Evolutionary conservation across 331 rosid species (phyloP), one percentile per base, ranked within the genome.

Genomic region (Stylosanthes scabra): DNA sequence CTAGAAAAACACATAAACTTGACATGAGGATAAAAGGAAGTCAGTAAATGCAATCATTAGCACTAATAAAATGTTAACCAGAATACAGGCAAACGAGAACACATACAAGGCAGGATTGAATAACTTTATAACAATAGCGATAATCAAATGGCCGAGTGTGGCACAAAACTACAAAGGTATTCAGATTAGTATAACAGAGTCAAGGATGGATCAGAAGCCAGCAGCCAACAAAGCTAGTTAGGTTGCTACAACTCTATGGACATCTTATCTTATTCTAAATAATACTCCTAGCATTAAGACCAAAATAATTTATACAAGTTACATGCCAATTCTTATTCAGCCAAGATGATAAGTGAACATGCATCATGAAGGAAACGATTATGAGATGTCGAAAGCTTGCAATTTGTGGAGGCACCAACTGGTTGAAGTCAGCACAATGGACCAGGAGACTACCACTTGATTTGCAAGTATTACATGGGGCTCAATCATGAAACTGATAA

Each of bases 151-250:
- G 60, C 41, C 37, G 6, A 40, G 40, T 11, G 15, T 56, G 51
- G 70, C 40, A 66, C 25, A 16, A 25, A 59, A 47, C 56, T 51
- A 63, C 40, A 74, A 65, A 59, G 15, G 71, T 66, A 40, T 74
- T 28, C 34, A 59, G n/a, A 58, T 7, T 50, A 13, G 51, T 15
- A 56, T 49, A 13, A 31, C 69, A 59, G 27, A 50, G 62, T 29
- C 76, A 59, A 27, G 68, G 45, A 20, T 20, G 39, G 39, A 67
- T 37, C 57, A 60, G 58, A 51, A 58, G 51, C 52, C 42, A 61
- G 64, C 46, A 46, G 11, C 11, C 3, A 8, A 31, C 20, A 20
- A 20, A 29, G 34, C 46, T 25, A 71, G 50, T 64, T 12, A 15
- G 39, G 58, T 61, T 15, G 9, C 54, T 52, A 59, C 52, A 44